phyloP scores from a whole-genome alignment of 139 green algal genomes.

The Closterium sp. region DNA sequence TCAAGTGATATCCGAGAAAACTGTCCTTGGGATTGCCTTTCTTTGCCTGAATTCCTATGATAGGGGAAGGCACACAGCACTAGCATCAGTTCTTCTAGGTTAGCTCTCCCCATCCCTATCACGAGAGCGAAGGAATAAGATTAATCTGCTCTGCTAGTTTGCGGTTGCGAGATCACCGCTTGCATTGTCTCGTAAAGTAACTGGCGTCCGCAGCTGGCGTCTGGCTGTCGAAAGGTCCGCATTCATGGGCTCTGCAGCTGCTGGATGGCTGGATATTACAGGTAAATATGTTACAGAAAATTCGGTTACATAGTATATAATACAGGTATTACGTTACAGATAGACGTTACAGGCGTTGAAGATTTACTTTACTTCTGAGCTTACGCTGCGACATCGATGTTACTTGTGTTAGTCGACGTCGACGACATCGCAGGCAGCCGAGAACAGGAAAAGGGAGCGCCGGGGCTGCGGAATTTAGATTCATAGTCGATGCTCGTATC shows the following conservation, averaged over 20 bases:
- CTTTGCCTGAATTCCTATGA: too few species aligned
- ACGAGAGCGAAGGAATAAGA: not conserved
- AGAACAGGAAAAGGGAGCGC: not conserved
- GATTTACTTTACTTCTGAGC: too few species aligned
- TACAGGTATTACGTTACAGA: too few species aligned
- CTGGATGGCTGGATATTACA: not conserved
- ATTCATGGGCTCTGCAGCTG: not conserved
- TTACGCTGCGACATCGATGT: not conserved
- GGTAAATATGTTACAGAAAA: too few species aligned
- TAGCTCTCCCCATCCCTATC: too few species aligned
- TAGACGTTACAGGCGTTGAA: not conserved
- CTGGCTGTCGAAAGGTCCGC: not conserved
- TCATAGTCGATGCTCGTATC: not conserved
- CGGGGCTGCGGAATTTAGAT: not conserved
- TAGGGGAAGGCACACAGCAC: too few species aligned
- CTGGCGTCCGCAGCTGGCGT: too few species aligned
- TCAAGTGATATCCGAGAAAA: too few species aligned
- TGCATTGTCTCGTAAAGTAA: not conserved
- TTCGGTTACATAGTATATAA: too few species aligned
- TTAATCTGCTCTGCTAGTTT: not conserved
- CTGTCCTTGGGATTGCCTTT: too few species aligned
- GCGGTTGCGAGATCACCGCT: not conserved
- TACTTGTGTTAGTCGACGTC: not conserved
- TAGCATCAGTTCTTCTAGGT: too few species aligned
- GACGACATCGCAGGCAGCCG: not conserved